Evolutionary conservation across 768 basidiomycete genomes (phyloP).

Genomic region (Tricholoma sp.): DNA sequence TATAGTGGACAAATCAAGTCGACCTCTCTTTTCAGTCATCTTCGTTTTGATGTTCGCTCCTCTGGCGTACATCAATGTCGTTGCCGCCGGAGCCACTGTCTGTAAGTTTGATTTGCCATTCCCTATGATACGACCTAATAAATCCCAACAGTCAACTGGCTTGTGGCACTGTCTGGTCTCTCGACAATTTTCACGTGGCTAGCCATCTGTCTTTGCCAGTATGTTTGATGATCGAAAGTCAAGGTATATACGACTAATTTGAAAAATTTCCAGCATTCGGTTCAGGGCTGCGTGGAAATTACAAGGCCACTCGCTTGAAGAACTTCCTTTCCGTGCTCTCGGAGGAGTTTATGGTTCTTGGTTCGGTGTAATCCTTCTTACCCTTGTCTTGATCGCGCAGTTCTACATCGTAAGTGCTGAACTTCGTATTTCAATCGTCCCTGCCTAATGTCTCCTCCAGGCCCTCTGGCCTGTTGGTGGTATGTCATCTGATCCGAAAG

Average conservation of each 20-base stretch:
- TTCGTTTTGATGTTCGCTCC: conserved; percentile 32
- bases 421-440: neutral
- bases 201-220: conserved; percentile 44
- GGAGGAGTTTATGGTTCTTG: conserved; percentile 42
- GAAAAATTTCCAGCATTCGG: conserved; percentile 26
- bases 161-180: conserved; percentile 40
- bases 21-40: conserved; percentile 39
- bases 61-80: conserved; percentile 36
- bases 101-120: conserved; percentile 23
- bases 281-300: conserved; percentile 39
- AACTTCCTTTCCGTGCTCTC: conserved; percentile 39
- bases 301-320: conserved; percentile 40
- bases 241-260: neutral
- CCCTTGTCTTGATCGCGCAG: conserved; percentile 38
- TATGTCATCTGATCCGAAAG: conserved; percentile 19
- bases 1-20: conserved; percentile 39
- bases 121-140: neutral
- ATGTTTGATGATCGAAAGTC: conserved; percentile 8
- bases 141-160: conserved; percentile 32
- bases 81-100: conserved; percentile 29
- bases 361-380: conserved; percentile 37
- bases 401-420: conserved; percentile 34
- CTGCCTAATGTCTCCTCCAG: conserved; percentile 11
- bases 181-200: conserved; percentile 43
- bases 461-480: conserved; percentile 38